A percentile compares a stretch with the other conserved stretches of the same genome.
Conservation (phyloP, 2,329 filamentous ascomycete species). For the Diaporthe velutina region DNA sequence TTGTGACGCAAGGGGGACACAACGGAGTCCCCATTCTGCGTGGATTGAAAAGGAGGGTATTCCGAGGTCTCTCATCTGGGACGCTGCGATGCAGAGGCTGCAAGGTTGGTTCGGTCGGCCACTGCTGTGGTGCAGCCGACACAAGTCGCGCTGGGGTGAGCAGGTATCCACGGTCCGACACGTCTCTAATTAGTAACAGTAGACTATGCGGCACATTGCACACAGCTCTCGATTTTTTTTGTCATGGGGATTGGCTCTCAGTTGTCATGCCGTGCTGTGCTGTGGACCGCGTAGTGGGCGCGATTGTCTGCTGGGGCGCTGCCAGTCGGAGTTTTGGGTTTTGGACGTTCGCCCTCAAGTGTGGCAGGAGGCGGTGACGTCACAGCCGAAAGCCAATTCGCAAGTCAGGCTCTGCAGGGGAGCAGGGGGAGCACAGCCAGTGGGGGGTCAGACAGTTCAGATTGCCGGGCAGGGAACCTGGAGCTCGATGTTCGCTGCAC, state of each 20-base stretch:
- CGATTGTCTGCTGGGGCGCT: constrained; percentile 1
- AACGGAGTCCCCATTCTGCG: constrained; percentile 2
- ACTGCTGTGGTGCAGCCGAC: not conserved
- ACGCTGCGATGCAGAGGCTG: not conserved
- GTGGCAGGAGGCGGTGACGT: not conserved
- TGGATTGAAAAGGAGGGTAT: constrained; percentile 13
- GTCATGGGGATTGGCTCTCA: not conserved
- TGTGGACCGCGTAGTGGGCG: not conserved
- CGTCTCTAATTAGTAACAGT: no score
- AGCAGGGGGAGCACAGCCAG: constrained; percentile 1
- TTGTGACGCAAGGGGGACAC: constrained; percentile 16
- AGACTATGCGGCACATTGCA: not conserved
- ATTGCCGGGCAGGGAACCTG: constrained; percentile 19
- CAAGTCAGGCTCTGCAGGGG: constrained; percentile 24
- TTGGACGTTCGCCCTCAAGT: not conserved
- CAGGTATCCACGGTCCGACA: not conserved
- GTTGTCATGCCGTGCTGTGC: not conserved
- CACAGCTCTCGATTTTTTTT: not conserved
- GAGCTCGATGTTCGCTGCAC: not conserved
- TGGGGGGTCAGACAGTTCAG: constrained; percentile 21
- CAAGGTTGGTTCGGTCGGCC: not conserved
- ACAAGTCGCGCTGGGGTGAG: not conserved
- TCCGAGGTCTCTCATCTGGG: not conserved
- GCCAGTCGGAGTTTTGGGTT: constrained; percentile 10
- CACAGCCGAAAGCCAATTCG: constrained; percentile 31